These are phyloP conservation scores for Cenchrus fungigraminus DNA, from an alignment of 176 grass and related monocot genomes.

Conservation along the genomic window DNA sequence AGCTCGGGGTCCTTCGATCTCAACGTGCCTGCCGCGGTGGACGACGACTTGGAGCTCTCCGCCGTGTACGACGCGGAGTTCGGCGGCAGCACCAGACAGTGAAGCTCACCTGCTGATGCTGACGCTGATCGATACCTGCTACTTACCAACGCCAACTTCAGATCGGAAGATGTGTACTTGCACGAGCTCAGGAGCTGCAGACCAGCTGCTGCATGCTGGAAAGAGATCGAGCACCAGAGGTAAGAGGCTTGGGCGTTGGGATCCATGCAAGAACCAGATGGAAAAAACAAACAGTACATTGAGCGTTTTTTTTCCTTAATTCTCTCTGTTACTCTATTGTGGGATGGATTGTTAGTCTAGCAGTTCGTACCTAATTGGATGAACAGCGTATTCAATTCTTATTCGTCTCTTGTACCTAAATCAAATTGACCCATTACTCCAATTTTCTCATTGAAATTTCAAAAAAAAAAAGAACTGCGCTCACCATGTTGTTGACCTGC, in stretches of 20 bases:
- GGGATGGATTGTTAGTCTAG: conserved; percentile 11
- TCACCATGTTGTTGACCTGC: conserved; percentile 14
- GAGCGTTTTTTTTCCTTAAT: not conserved
- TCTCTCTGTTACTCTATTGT: not conserved
- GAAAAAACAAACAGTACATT: conserved; percentile 32
- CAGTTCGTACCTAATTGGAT: conserved; percentile 18
- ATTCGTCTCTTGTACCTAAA: conserved; percentile 36
- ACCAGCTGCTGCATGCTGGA: not conserved
- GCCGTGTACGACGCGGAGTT: conserved; percentile 82
- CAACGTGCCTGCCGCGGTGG: conserved; percentile 69
- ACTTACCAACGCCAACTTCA: not conserved
- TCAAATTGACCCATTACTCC: not conserved
- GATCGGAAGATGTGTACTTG: not conserved
- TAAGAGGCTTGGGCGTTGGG: not conserved
- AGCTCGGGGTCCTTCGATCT: conserved; percentile 73
- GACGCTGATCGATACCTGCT: not conserved
- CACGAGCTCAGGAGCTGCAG: not conserved
- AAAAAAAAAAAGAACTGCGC: not conserved
- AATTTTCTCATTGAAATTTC: not conserved
- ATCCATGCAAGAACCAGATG: conserved; percentile 37
- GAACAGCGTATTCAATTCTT: conserved; percentile 17
- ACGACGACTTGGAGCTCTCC: conserved; percentile 91
- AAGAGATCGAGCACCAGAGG: not conserved
- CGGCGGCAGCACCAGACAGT: conserved; percentile 33
- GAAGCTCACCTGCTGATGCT: conserved; percentile 33